Evolutionary conservation across 2,329 filamentous ascomycete genomes (phyloP), one percentile per base, ranked within the genome.

Genomic region (Fusarium sp.): DNA sequence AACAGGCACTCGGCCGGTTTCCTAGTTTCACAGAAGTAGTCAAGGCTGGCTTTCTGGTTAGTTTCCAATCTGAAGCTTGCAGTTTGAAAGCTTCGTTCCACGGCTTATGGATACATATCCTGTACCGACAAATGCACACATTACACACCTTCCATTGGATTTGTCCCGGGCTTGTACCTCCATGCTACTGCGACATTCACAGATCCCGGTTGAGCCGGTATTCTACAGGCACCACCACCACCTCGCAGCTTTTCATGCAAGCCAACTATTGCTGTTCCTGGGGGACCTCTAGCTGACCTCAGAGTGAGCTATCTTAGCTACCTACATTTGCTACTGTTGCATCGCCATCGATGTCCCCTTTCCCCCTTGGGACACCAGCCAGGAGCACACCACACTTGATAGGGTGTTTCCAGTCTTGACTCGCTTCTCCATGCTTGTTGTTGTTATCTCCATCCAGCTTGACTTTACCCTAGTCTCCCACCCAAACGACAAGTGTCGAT

Each of bases 301-400:
- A 41, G 42, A 51, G 45, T 44, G 45, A 62, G 61, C 57, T 59
- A 46, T 58, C 45, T 66, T 66, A 48, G 38, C 48, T 42, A 33
- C 49, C 45, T 60, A 23, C 38, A 38, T 72, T 54, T 70, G 57
- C 63, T 69, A 45, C 57, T 38, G 63, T 70, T 58, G 67, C 61
- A 70, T 68, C 42, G 58, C 55, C 72, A 39, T 63, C 39, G 29
- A 49, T 44, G 61, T 48, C 45, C 48, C 66, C 42, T 67, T 73
- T 60, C 68, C 73, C 25, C 37, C 73, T 77, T 70, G 38, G 65
- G 72, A 68, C 73, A 76, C 75, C 75, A 72, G 73, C 65, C 62
- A 72, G 69, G 60, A 62, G 58, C 59, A 61, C 63, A 59, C 56
- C 51, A 41, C 56, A 59, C 39, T 37, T 39, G 60, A 64, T 69